A percentile compares a stretch with the other conserved stretches of the same genome.
These are phyloP conservation scores for Cyberlindnera maritima DNA, from an alignment of 805 yeast species.

Conservation along the genomic window DNA sequence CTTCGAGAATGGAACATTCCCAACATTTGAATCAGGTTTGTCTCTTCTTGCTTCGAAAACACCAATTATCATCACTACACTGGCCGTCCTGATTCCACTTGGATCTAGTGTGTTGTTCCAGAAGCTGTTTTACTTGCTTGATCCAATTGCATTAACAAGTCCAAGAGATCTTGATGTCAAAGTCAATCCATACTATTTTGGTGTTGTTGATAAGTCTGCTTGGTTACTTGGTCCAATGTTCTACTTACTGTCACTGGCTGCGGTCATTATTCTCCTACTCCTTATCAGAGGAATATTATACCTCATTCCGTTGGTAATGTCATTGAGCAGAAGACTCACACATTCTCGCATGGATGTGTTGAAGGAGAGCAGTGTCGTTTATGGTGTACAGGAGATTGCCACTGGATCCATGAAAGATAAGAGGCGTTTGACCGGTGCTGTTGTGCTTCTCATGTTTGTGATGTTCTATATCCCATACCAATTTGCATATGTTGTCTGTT, in stretches of 20 bases:
- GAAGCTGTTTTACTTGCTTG: slow-evolving; percentile 40
- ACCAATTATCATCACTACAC: slow-evolving; percentile 25
- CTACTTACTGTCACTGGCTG: slow-evolving; percentile 41
- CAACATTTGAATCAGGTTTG: slow-evolving; percentile 47
- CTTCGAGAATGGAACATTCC: slow-evolving; percentile 36
- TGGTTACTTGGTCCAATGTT: slow-evolving; percentile 62
- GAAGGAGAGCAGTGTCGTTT: background rate
- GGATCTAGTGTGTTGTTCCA: slow-evolving; percentile 36
- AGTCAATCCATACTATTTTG: slow-evolving; percentile 62
- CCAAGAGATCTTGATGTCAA: slow-evolving; percentile 42
- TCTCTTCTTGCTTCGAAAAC: slow-evolving; percentile 31
- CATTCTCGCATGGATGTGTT: background rate
- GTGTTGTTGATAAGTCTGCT: slow-evolving; percentile 54
- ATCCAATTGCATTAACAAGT: slow-evolving; percentile 52
- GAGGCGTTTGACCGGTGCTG: slow-evolving; percentile 17
- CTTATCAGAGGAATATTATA: slow-evolving; percentile 3
- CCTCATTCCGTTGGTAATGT: slow-evolving; percentile 1
- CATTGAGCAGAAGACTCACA: background rate
- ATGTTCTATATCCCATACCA: slow-evolving; percentile 77
- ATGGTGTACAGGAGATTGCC: slow-evolving; percentile 2
- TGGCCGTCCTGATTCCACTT: slow-evolving; percentile 39
- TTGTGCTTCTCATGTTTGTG: slow-evolving; percentile 42
- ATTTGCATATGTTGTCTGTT: slow-evolving; percentile 63
- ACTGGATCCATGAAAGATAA: slow-evolving; percentile 9
- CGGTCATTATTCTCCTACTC: slow-evolving; percentile 38